Conservation (phyloP, 805 yeast species). For the Metahyphopichia silvanorum region DNA sequence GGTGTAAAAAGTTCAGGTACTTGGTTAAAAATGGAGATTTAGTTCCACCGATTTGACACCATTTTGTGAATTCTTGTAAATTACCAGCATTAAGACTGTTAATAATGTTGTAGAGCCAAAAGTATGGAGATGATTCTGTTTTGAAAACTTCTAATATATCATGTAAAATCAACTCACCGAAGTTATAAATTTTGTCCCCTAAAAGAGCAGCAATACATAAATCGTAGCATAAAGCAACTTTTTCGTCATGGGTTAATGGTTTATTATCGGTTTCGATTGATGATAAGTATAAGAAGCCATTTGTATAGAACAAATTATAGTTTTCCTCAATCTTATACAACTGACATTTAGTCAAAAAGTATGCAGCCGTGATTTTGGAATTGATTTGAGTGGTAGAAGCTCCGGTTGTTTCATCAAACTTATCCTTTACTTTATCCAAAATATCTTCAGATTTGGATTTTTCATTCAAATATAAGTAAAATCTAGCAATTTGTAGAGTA, state of each 20-base stretch:
- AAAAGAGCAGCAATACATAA: slow-evolving; percentile 81
- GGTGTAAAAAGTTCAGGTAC: slow-evolving; percentile 68
- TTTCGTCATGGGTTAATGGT: slow-evolving; percentile 34
- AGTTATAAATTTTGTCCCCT: slow-evolving; percentile 90
- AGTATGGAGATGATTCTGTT: slow-evolving; percentile 42
- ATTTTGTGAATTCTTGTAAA: slow-evolving; percentile 57
- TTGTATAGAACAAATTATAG: slow-evolving; percentile 77
- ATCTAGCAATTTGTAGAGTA: slow-evolving; percentile 68
- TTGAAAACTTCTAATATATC: slow-evolving; percentile 62
- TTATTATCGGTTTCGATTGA: slow-evolving; percentile 50
- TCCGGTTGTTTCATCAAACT: slow-evolving; percentile 44
- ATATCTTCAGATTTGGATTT: slow-evolving; percentile 61
- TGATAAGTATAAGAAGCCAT: slow-evolving; percentile 77
- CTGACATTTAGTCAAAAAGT: slow-evolving; percentile 75
- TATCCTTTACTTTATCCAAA: slow-evolving; percentile 57
- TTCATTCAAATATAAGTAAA: slow-evolving; percentile 52
- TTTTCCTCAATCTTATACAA: slow-evolving; percentile 72
- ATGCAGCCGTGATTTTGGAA: slow-evolving; percentile 74
- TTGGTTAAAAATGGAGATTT: slow-evolving; percentile 54
- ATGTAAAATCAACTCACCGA: slow-evolving; percentile 91
- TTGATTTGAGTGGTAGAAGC: slow-evolving; percentile 27
- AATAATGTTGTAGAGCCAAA: slow-evolving; percentile 73
- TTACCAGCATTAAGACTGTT: slow-evolving; percentile 76
- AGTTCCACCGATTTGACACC: slow-evolving; percentile 34
- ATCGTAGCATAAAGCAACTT: slow-evolving; percentile 58